These are phyloP conservation scores for Sphagnum contortum DNA, from an alignment of 225 moss, liverwort and hornwort species.

Conservation along the genomic window DNA sequence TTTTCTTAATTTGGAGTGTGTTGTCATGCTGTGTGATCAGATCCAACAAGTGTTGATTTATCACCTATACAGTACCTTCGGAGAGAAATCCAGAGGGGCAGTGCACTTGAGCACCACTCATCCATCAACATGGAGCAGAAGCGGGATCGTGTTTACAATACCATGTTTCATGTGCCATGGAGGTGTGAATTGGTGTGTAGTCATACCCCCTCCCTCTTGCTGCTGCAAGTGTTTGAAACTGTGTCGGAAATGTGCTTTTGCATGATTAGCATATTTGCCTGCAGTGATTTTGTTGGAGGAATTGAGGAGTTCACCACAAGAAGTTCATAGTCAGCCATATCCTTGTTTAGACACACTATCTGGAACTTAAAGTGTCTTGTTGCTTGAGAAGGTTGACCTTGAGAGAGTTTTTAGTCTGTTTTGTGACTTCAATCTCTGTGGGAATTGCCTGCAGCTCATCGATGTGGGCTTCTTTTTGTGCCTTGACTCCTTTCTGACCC, in stretches of 20 bases:
- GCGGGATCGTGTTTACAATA: slow-evolving; percentile 90
- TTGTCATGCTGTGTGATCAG: slow-evolving; percentile 15
- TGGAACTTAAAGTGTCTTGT: too few species aligned
- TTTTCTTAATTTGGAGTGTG: too few species aligned
- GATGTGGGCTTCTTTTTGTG: slow-evolving; percentile 98
- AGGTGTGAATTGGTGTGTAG: slow-evolving; percentile 92
- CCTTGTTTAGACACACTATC: too few species aligned
- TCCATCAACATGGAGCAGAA: slow-evolving; percentile 76
- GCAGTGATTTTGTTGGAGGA: too few species aligned
- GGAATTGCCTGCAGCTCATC: slow-evolving; percentile 80
- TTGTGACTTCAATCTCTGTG: not conserved
- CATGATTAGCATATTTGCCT: too few species aligned
- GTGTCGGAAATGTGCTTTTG: too few species aligned
- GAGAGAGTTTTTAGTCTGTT: too few species aligned
- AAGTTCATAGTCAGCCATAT: too few species aligned
- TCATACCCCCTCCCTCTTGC: too few species aligned
- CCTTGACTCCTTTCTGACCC: slow-evolving; percentile 93
- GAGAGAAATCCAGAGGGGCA: slow-evolving; percentile 73
- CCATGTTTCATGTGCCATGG: slow-evolving; percentile 99
- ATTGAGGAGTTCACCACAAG: too few species aligned
- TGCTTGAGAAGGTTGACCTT: too few species aligned
- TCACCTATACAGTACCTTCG: slow-evolving; percentile 84
- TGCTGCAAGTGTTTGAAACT: too few species aligned
- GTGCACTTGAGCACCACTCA: slow-evolving; percentile 62
- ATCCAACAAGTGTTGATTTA: slow-evolving; percentile 55